phyloP scores from a whole-genome alignment of 192 early-diverging fungal genomes.

The Entomortierella beljakovae region DNA sequence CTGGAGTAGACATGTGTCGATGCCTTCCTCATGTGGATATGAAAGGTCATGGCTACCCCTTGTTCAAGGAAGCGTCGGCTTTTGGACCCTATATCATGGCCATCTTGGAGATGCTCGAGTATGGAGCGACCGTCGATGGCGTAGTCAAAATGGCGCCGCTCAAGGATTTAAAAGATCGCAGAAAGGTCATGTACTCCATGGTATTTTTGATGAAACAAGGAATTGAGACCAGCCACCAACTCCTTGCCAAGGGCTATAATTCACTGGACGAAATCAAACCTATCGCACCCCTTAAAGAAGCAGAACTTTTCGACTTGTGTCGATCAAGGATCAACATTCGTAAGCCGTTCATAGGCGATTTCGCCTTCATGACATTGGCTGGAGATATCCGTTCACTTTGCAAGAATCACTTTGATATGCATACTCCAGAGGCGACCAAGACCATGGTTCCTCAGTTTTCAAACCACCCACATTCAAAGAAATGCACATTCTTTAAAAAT shows the following conservation, averaged over 20 bases:
- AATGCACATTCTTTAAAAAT: background rate
- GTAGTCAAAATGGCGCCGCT: conserved; percentile 1
- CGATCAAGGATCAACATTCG: background rate
- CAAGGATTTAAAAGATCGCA: conserved; percentile 5
- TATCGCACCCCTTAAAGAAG: conserved; percentile 13
- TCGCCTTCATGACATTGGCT: conserved; percentile 5
- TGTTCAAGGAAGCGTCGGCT: conserved; percentile 1
- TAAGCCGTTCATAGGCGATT: background rate
- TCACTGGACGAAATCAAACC: conserved; percentile 22
- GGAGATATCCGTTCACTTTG: conserved; percentile 39
- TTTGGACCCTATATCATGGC: conserved; percentile 33
- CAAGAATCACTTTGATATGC: background rate
- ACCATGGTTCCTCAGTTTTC: background rate
- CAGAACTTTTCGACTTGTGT: conserved; percentile 15
- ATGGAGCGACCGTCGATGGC: conserved; percentile 16
- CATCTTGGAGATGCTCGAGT: conserved; percentile 43
- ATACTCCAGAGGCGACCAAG: background rate
- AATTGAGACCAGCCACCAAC: conserved; percentile 21
- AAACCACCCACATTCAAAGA: background rate
- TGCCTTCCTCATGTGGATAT: conserved; percentile 10
- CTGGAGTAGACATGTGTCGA: background rate
- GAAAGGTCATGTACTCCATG: conserved; percentile 22
- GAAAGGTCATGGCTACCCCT: background rate
- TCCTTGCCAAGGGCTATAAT: conserved; percentile 8
- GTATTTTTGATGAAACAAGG: conserved; percentile 30